A percentile compares a stretch with the other conserved stretches of the same genome.
phyloP scores from a whole-genome alignment of 108 stramenopile genomes.

The Fistulifera pelliculosa region DNA sequence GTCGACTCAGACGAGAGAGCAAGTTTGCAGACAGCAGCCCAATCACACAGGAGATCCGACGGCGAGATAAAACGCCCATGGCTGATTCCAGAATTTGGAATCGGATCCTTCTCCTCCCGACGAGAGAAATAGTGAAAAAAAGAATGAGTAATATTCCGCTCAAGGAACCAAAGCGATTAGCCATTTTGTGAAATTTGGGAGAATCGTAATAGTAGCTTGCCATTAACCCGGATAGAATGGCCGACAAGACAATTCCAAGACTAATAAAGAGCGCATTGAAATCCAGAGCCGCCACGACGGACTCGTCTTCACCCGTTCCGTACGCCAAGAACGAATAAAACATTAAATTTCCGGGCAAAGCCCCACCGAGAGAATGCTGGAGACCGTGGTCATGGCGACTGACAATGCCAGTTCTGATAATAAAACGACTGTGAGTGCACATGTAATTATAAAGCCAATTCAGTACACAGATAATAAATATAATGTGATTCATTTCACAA shows the following conservation, averaged over 20 bases:
- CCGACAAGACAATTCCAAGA: conserved; percentile 58
- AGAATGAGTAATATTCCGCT: conserved; percentile 57
- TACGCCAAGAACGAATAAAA: conserved; percentile 39
- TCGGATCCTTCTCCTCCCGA: conserved; percentile 42
- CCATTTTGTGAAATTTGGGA: conserved; percentile 44
- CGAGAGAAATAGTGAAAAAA: conserved; percentile 52
- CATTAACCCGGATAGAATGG: conserved; percentile 54
- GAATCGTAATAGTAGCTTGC: conserved; percentile 41
- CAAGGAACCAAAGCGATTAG: conserved; percentile 62
- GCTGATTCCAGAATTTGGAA: conserved; percentile 31
- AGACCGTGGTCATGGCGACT: conserved; percentile 83
- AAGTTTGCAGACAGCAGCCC: conserved; percentile 58
- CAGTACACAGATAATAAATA: conserved; percentile 1
- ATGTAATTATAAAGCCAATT: conserved; percentile 1
- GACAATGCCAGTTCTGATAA: conserved; percentile 63
- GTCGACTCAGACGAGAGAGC: conserved; percentile 58
- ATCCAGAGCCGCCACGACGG: conserved; percentile 51
- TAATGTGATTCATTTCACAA: neutral
- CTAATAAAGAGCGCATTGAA: conserved; percentile 60
- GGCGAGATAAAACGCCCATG: conserved; percentile 49
- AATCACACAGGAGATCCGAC: conserved; percentile 56
- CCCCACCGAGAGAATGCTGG: conserved; percentile 50
- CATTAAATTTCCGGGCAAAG: conserved; percentile 73
- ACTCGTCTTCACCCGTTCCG: conserved; percentile 16
- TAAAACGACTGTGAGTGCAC: neutral